Conservation (phyloP, 495 filamentous ascomycete genomes). For the Penicillium verhagenii region DNA sequence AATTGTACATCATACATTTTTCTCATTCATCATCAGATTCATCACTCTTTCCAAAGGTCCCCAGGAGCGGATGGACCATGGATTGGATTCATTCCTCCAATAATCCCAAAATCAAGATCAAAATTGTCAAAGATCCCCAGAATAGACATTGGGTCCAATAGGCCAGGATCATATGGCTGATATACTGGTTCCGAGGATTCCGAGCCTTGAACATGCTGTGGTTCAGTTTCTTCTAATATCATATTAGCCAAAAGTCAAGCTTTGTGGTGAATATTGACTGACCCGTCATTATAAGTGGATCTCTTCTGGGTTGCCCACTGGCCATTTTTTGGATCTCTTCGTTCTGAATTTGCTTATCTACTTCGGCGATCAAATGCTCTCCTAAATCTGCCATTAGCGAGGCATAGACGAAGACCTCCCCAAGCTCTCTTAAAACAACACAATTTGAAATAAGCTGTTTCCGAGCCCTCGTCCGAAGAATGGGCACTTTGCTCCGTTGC, state of each 20-base stretch:
- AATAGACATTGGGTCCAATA: neutral
- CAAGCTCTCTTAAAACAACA: neutral
- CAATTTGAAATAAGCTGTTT: neutral
- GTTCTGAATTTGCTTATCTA: neutral
- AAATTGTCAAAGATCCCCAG: constrained; percentile 4
- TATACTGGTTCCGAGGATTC: neutral
- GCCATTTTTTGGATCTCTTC: too few species aligned
- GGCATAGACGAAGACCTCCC: neutral
- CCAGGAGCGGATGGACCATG: neutral
- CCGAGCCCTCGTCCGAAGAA: constrained; percentile 1
- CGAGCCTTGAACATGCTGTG: neutral
- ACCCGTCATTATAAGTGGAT: neutral
- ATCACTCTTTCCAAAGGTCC: neutral
- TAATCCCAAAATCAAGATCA: neutral
- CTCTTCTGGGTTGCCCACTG: neutral
- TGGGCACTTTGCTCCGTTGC: neutral
- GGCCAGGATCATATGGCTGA: neutral
- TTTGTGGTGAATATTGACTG: neutral
- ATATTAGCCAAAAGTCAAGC: neutral
- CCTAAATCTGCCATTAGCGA: constrained; percentile 5
- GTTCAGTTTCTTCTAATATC: neutral
- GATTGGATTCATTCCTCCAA: neutral
- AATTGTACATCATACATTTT: neutral
- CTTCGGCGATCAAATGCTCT: neutral
- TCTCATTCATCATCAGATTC: neutral